Evolutionary conservation across 2,329 filamentous ascomycete genomes (phyloP).

Genomic region (Diaporthe humulicola): DNA sequence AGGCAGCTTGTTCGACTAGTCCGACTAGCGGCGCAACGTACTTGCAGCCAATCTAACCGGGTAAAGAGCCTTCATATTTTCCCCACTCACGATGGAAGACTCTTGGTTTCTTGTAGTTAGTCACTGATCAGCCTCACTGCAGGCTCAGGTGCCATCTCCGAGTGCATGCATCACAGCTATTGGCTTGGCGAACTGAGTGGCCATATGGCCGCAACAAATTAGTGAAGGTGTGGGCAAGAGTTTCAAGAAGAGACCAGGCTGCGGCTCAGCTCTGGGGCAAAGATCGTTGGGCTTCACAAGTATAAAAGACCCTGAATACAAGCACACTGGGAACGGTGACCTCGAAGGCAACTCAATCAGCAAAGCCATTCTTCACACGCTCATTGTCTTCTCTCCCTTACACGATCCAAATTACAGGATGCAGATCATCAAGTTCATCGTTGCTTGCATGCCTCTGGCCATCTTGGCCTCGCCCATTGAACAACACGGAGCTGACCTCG

Average conservation of each 20-base stretch:
- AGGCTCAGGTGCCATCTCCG: background rate
- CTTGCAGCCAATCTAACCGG: constrained; percentile 4
- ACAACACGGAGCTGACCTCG: background rate
- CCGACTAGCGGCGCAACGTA: background rate
- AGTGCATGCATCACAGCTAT: background rate
- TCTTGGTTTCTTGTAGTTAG: background rate
- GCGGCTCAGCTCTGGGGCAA: background rate
- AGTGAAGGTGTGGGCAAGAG: background rate
- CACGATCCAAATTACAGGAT: background rate
- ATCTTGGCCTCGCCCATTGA: background rate
- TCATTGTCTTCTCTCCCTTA: background rate
- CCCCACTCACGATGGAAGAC: background rate
- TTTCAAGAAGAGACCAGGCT: background rate
- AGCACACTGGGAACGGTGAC: background rate
- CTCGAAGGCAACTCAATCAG: background rate
- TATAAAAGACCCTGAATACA: background rate
- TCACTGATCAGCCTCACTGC: constrained; percentile 5
- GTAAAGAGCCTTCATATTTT: background rate
- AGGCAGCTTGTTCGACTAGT: background rate
- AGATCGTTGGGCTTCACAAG: background rate
- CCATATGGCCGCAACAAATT: background rate
- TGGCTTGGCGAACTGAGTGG: background rate
- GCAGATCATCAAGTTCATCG: constrained; percentile 3
- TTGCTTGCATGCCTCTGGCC: background rate
- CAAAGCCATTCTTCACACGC: background rate